Conservation (phyloP, 495 filamentous ascomycete genomes). For the Rusavskia elegans region DNA sequence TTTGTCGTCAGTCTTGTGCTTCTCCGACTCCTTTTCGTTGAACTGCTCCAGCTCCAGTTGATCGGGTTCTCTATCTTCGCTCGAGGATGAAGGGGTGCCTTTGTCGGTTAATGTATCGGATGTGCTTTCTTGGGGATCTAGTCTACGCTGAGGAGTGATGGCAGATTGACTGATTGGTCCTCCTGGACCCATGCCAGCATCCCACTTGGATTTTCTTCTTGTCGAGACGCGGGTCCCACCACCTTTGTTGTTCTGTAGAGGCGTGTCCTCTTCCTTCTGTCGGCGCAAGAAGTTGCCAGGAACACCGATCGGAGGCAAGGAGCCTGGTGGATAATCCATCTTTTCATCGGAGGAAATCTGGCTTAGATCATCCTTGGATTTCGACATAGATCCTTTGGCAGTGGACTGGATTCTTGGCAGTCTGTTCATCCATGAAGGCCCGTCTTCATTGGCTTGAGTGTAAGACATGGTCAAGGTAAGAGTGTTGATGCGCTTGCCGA, state of each 20-base stretch:
- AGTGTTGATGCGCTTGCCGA: conserved; percentile 97
- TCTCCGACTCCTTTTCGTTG: conserved; percentile 18
- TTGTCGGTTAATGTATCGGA: conserved; percentile 23
- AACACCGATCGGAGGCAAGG: conserved; percentile 54
- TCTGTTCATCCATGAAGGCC: conserved; percentile 85
- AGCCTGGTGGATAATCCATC: conserved; percentile 58
- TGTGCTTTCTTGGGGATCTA: conserved; percentile 19
- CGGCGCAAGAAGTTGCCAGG: conserved; percentile 73
- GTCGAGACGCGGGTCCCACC: conserved; percentile 41
- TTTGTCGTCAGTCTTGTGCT: conserved; percentile 16
- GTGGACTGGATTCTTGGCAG: conserved; percentile 74
- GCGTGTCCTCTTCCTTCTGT: conserved; percentile 58
- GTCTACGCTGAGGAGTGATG: conserved; percentile 50
- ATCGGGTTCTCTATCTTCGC: conserved; percentile 6
- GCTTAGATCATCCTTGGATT: conserved; percentile 45
- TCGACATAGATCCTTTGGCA: conserved; percentile 69
- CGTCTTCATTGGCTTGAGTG: conserved; percentile 76
- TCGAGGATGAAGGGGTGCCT: conserved; percentile 10
- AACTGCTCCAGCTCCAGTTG: conserved; percentile 10
- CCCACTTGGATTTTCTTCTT: conserved; percentile 53
- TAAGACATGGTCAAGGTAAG: conserved; percentile 91
- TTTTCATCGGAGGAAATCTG: conserved; percentile 42
- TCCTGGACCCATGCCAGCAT: conserved; percentile 58
- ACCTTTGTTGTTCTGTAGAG: conserved; percentile 33
- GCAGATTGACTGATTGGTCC: conserved; percentile 86